A percentile compares a stretch with the other conserved stretches of the same genome.
phyloP scores from a whole-genome alignment of 805 yeast genomes.

The Wickerhamomyces mucosus region DNA sequence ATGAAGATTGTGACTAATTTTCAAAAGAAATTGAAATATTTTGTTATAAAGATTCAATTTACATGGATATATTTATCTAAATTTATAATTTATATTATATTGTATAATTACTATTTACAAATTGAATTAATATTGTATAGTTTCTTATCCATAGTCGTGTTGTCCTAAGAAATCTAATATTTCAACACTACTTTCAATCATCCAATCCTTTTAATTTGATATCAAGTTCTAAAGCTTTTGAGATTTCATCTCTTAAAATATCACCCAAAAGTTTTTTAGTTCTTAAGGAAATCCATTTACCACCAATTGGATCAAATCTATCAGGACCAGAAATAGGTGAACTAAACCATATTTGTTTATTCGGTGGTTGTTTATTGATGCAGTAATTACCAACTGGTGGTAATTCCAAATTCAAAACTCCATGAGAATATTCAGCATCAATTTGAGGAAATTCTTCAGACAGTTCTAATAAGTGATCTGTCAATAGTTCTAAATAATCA shows the following conservation, averaged over 20 bases:
- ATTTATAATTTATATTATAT: too few species aligned
- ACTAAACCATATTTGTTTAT: slow-evolving; percentile 91
- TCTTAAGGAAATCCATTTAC: slow-evolving; percentile 72
- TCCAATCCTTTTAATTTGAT: slow-evolving; percentile 15
- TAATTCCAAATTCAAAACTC: slow-evolving; percentile 69
- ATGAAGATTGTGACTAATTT: too few species aligned
- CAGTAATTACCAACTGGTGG: slow-evolving; percentile 80
- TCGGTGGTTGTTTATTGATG: slow-evolving; percentile 95
- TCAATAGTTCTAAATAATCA: slow-evolving; percentile 56
- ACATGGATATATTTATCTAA: too few species aligned
- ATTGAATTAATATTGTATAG: too few species aligned
- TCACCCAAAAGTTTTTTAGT: slow-evolving; percentile 44
- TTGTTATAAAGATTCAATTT: too few species aligned
- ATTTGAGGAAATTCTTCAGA: slow-evolving; percentile 53
- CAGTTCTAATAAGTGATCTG: slow-evolving; percentile 58
- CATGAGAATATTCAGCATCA: slow-evolving; percentile 76
- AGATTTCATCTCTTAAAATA: slow-evolving; percentile 42
- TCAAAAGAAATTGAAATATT: too few species aligned
- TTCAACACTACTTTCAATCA: too few species aligned
- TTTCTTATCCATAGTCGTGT: too few species aligned
- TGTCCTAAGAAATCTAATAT: too few species aligned
- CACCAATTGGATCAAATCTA: slow-evolving; percentile 63
- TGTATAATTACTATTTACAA: too few species aligned
- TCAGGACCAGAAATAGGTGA: slow-evolving; percentile 94
- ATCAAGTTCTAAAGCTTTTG: slow-evolving; percentile 20